phyloP scores from a whole-genome alignment of 305 asterid genomes.

The Rubia balearica region DNA sequence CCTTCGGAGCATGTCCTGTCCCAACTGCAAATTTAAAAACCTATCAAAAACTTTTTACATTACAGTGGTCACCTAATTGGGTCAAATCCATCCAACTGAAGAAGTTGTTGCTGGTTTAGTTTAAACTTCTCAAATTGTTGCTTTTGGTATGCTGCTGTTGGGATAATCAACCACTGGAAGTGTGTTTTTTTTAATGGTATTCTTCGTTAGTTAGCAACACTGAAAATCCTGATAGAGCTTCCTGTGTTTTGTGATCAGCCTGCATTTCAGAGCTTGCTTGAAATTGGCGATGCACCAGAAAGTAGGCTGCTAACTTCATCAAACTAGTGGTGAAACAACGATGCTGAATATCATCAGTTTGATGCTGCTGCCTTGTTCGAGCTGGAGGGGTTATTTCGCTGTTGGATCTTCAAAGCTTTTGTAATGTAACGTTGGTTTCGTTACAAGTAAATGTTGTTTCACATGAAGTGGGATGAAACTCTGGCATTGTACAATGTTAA shows the following conservation, averaged over 20 bases:
- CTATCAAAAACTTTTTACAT: neutral
- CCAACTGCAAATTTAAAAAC: neutral
- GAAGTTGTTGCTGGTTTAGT: neutral
- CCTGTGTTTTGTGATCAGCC: slow-evolving; percentile 39
- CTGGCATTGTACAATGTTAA: neutral
- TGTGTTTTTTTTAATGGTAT: neutral
- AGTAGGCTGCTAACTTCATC: slow-evolving; percentile 36
- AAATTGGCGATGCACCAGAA: slow-evolving; percentile 42
- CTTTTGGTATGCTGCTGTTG: neutral
- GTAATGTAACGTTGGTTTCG: neutral
- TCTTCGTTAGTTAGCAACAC: neutral
- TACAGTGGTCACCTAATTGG: neutral
- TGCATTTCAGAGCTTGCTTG: slow-evolving; percentile 36
- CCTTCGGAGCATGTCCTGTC: neutral
- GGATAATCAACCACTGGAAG: neutral
- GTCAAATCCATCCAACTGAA: neutral
- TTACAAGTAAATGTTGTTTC: neutral
- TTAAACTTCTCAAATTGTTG: neutral
- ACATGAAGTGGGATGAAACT: neutral
- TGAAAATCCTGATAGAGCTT: neutral
- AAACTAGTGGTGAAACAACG: slow-evolving; percentile 28
- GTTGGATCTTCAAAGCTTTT: neutral
- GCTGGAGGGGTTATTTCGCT: neutral
- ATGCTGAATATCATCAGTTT: neutral
- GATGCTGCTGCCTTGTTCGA: neutral